phyloP scores from a whole-genome alignment of 1,139 yeast genomes.

The Yamadazyma aaseri region DNA sequence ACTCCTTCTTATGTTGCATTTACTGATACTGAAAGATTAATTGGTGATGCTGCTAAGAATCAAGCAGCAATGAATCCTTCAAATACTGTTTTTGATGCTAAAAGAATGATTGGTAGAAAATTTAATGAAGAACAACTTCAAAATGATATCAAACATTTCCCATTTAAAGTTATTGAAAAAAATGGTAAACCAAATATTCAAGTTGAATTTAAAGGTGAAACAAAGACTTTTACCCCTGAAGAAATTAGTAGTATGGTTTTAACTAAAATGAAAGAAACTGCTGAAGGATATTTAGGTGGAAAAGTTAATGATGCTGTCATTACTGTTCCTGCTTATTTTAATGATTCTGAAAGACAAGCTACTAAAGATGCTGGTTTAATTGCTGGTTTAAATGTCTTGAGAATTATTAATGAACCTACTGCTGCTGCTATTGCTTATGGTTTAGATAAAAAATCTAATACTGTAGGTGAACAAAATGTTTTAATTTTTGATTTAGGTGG shows the following conservation, averaged over 20 bases:
- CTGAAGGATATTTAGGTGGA: conserved; percentile 60
- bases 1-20: conserved; percentile 70
- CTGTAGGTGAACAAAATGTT: conserved; percentile 67
- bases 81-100: conserved; percentile 67
- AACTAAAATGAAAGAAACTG: conserved; percentile 64
- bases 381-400: conserved; percentile 57
- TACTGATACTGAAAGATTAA: conserved; percentile 64
- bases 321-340: conserved; percentile 64
- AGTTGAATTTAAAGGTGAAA: conserved; percentile 67
- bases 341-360: conserved; percentile 62
- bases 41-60: conserved; percentile 72
- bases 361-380: conserved; percentile 61
- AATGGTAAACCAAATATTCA: conserved; percentile 60
- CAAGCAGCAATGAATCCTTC: conserved; percentile 70
- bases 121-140: conserved; percentile 57
- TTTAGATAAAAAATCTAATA: conserved; percentile 66
- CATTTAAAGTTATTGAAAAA: conserved; percentile 56
- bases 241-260: conserved; percentile 69
- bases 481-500: conserved; percentile 96
- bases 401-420: conserved; percentile 61
- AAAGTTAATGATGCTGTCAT: conserved; percentile 67
- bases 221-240: conserved; percentile 63
- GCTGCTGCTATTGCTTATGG: conserved; percentile 65
- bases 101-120: conserved; percentile 68
- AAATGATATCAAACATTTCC: conserved; percentile 61